Evolutionary conservation across 1,139 yeast species (phyloP), one percentile per base, ranked within the genome.

Genomic region (Candida tropicalis): DNA sequence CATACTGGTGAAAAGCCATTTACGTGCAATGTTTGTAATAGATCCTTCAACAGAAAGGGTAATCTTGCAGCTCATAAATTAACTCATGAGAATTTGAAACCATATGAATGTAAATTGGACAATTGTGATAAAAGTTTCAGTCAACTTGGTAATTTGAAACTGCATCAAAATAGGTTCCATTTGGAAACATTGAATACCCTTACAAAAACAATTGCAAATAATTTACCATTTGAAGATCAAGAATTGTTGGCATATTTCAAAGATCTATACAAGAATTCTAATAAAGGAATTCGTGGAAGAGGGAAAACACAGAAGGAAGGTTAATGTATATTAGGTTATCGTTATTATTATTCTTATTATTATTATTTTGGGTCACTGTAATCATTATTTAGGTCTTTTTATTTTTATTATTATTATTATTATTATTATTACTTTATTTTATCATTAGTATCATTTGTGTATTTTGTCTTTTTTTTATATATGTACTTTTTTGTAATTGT

Each of bases 1-100:
- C 97, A 91, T 58, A 90, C 97, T 1, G 97, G 97, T 23, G 96
- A 88, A 55, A 86, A 86, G 59, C 97, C 97, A 4, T 88, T 85
- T 55, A 72, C 77, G 35, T 89, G 96, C 65, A 84, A 82, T 24
- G 66, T 77, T 11, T 89, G 97, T 62, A 78, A 77, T 23, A 77
- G 88, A 46, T 74, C 81, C 28, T 90, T 90, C 61, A 88, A 95
- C 43, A 79, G 96, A 57, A 87, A 90, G 61, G 97, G 97, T 17
- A 89, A 90, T 65, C 74, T 87, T 53, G 91, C 91, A 17, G 95
- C 96, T 9, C 97, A 90, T 64, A 72, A 75, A 60, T 67, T 87
- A 46, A 89, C 96, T 0, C 97, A 88, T 66, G 84, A 82, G 45
- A 82, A 87, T 54, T 70, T 81, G 49, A 84, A 87, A 56, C 97